phyloP scores from a whole-genome alignment of 176 grass and related monocot species.

The Cenchrus purpureus region DNA sequence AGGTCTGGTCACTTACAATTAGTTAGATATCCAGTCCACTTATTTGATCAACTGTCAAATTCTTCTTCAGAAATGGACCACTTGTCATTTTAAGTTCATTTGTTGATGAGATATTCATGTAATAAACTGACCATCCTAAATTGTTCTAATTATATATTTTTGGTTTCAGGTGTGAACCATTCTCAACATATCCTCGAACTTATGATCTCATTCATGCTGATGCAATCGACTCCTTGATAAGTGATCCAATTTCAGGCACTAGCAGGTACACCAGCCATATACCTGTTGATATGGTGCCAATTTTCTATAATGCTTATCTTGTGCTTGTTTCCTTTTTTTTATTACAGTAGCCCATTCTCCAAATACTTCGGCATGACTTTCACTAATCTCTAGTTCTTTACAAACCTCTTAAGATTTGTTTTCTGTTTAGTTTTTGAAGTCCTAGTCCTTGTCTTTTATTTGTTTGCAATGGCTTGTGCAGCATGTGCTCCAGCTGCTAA shows the following conservation, averaged over 20 bases:
- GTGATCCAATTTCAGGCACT: slow-evolving; percentile 51
- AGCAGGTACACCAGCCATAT: slow-evolving; percentile 62
- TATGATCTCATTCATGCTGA: slow-evolving; percentile 92
- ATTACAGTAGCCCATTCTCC: not conserved
- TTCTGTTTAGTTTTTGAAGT: slow-evolving; percentile 4
- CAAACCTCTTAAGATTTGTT: not conserved
- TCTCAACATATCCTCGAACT: slow-evolving; percentile 94
- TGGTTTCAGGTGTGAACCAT: slow-evolving; percentile 85
- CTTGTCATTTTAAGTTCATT: not conserved
- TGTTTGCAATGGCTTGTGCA: slow-evolving; percentile 3
- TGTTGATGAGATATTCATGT: slow-evolving; percentile 1
- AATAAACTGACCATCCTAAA: slow-evolving; percentile 9
- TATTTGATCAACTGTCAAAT: slow-evolving; percentile 6
- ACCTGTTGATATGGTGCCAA: not conserved
- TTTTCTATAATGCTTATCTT: not conserved
- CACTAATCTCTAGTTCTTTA: not conserved
- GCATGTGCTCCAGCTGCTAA: not conserved
- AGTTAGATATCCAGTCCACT: not conserved
- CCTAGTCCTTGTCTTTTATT: not conserved
- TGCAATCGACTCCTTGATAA: slow-evolving; percentile 78
- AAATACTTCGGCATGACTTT: not conserved
- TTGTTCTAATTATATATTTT: slow-evolving; percentile 19
- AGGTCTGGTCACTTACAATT: not conserved
- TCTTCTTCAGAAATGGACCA: not conserved
- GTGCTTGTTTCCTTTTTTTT: not conserved